Percentiles rank a stretch among this genome's conserved stretches.
phyloP scores from a whole-genome alignment of 1,139 yeast species.

The Kodamaea sp. region DNA sequence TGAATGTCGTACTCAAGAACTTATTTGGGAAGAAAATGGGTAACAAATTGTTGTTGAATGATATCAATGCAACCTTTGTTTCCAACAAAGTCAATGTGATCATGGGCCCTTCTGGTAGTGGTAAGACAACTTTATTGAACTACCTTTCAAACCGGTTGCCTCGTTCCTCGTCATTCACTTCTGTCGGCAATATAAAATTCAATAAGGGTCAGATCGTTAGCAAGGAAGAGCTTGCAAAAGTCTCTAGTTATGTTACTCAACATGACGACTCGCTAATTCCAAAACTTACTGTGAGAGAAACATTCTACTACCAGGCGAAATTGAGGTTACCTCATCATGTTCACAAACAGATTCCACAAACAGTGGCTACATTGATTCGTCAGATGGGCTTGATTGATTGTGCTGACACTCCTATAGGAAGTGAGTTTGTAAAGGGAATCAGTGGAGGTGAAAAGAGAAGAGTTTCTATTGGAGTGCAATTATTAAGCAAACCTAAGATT shows the following conservation, averaged over 20 bases:
- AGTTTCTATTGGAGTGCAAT: conserved; percentile 27
- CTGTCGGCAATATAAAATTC: conserved; percentile 17
- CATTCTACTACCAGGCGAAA: conserved; percentile 25
- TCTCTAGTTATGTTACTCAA: conserved; percentile 26
- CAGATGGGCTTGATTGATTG: conserved; percentile 25
- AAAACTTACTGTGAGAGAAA: conserved; percentile 26
- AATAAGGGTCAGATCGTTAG: conserved; percentile 17
- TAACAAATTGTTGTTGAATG: conserved; percentile 15
- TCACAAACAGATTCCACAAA: conserved; percentile 18
- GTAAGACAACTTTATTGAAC: conserved; percentile 27
- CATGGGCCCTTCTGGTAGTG: conserved; percentile 32
- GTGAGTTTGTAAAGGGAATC: conserved; percentile 22
- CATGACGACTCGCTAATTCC: conserved; percentile 26
- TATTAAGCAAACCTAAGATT: conserved; percentile 24
- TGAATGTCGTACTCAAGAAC: conserved; percentile 17
- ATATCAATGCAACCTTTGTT: conserved; percentile 19
- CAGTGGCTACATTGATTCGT: conserved; percentile 19
- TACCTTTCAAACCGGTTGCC: conserved; percentile 20
- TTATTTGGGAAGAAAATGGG: conserved; percentile 3
- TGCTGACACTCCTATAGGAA: conserved; percentile 27
- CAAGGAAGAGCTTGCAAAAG: conserved; percentile 16
- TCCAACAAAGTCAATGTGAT: conserved; percentile 24
- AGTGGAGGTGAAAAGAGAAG: conserved; percentile 30
- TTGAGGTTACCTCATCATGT: conserved; percentile 21
- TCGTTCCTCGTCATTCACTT: conserved; percentile 12